Base-by-base conservation (phyloP, 345 rosid genomes). In the Murraya paniculata region DNA sequence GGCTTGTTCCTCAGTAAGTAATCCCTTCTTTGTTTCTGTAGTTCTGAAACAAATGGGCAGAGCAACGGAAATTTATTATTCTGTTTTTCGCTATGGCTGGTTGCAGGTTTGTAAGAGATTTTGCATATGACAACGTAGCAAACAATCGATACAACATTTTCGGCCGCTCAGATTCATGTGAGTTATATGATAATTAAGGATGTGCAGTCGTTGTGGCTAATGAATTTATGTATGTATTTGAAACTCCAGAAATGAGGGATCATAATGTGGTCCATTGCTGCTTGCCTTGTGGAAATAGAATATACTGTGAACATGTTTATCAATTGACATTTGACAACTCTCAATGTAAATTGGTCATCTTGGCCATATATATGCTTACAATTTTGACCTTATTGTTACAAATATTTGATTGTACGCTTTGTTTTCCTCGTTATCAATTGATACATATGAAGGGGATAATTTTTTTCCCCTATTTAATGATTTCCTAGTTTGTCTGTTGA, bases 91-190 rank as follows among this genome's bases (percentile, higher is more conserved):
- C 11, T 70, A n/a, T 60, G 69, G 27, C 9, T 75, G 73, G 36
- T 78, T 72, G 84, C 85, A 93, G 98, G 90, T 89, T 90, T 80
- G 11, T 83, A 38, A 87, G 97, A 60, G 99, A 93, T 59, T 86
- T 93, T 77, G 75, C 80, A 57, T 92, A 92, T 56, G 98, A 92
- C 66, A 93, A 91, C 27, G 78, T 95, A 80, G 96, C 98, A 41
- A 82, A 86, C 86, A 92, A 95, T 53, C 88, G 97, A 1, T 95
- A 95, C 70, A 84, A 84, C 0, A 57, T 95, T 65, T 91, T 95
- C 65, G 96, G 98, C 64, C 88, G 91, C 74, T 85, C 99, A 9
- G 98, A 91, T 71, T 92, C 98, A n/a, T 93, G 94, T 45, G 96
- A 95, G 77, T 77, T 90, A 79, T 92, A 87, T 62, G 80, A 83